These are phyloP conservation scores for Epichloe coenophiala DNA, from an alignment of 2,329 filamentous ascomycete species.

Conservation along the genomic window DNA sequence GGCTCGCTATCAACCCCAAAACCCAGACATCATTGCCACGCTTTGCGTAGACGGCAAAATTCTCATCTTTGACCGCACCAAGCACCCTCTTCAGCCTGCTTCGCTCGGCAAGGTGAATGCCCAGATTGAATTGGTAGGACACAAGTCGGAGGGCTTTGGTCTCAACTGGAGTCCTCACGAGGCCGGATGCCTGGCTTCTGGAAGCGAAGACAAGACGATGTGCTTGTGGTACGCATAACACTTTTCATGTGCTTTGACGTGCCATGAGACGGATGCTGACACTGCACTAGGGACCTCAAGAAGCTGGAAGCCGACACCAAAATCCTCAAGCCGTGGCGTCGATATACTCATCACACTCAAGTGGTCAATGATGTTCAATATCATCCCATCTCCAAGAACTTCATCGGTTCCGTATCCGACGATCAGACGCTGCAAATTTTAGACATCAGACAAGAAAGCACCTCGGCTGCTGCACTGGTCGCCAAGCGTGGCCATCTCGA, in stretches of 20 bases:
- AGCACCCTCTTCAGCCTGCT: constrained; percentile 68
- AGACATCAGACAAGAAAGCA: constrained; percentile 60
- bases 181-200: constrained; percentile 72
- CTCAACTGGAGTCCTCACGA: constrained; percentile 83
- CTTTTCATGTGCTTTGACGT: background rate
- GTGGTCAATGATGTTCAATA: constrained; percentile 97
- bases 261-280: background rate
- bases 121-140: constrained; percentile 74
- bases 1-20: constrained; percentile 93
- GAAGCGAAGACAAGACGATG: constrained; percentile 85
- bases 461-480: constrained; percentile 53
- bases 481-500: constrained; percentile 69
- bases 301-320: constrained; percentile 58
- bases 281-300: constrained; percentile 57
- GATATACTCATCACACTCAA: constrained; percentile 76
- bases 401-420: constrained; percentile 89
- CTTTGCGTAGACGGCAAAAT: constrained; percentile 79
- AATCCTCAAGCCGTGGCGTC: constrained; percentile 55
- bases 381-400: constrained; percentile 70
- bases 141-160: constrained; percentile 81
- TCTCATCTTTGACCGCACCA: constrained; percentile 90
- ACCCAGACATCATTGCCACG: constrained; percentile 91
- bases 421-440: constrained; percentile 88
- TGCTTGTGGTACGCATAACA: constrained; percentile 58
- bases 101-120: constrained; percentile 52